These are phyloP conservation scores for Talaromyces sp. DNA, from an alignment of 2,329 filamentous ascomycete genomes.

Conservation along the genomic window DNA sequence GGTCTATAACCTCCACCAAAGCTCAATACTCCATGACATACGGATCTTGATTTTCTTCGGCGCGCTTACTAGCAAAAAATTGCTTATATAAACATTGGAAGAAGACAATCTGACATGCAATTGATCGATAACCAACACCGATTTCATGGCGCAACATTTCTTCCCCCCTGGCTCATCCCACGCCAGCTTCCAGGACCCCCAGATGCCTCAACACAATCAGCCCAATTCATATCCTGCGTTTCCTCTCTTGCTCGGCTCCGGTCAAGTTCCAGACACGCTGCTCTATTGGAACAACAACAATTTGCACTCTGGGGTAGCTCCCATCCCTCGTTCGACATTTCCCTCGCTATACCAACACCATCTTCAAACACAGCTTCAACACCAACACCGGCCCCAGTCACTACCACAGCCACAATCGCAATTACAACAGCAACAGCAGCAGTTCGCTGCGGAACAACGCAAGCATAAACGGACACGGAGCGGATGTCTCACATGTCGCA, in stretches of 20 bases:
- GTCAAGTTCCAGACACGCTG: conserved; percentile 41
- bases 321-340: conserved; percentile 22
- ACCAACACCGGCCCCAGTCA: conserved; percentile 21
- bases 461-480: conserved; percentile 93
- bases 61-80: not conserved
- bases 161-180: conserved; percentile 5
- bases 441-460: conserved; percentile 60
- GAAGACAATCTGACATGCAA: not conserved
- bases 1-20: not conserved
- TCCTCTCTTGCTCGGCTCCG: conserved; percentile 34
- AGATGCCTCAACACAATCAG: conserved; percentile 20
- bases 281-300: conserved; percentile 41
- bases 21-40: not conserved
- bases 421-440: conserved; percentile 72
- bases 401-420: not conserved
- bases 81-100: not conserved
- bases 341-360: conserved; percentile 29
- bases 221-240: conserved; percentile 30
- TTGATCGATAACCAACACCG: not conserved
- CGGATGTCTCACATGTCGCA: conserved; percentile 89
- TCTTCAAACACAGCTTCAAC: conserved; percentile 15
- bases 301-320: conserved; percentile 15
- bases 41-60: not conserved
- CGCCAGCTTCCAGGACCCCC: not conserved
- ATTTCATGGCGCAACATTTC: conserved; percentile 13